These are phyloP conservation scores for Trichoderma atrobrunneum DNA, from an alignment of 2,329 filamentous ascomycete species.

Conservation along the genomic window DNA sequence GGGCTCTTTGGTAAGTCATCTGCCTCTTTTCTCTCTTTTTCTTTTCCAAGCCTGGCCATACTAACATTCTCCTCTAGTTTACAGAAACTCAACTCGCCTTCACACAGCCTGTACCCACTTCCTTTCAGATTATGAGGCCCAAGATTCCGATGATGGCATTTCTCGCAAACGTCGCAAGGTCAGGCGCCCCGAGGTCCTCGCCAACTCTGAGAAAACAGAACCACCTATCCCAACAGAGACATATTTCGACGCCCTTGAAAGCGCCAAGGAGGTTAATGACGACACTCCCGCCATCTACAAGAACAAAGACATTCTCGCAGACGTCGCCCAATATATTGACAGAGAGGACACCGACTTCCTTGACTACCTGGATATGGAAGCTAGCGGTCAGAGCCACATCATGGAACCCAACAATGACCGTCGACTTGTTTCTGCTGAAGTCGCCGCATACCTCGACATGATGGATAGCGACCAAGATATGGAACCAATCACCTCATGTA, in stretches of 20 bases:
- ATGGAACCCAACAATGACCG: too few species aligned
- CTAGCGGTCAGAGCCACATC: neutral
- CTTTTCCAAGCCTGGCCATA: neutral
- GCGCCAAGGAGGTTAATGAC: neutral
- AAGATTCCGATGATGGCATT: slow-evolving; percentile 8
- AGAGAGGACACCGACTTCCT: neutral
- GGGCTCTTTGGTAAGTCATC: slow-evolving; percentile 22
- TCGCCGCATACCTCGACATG: too few species aligned
- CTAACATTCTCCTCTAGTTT: slow-evolving; percentile 21
- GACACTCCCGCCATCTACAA: neutral
- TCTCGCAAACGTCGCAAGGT: slow-evolving; percentile 31
- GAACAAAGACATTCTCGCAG: too few species aligned
- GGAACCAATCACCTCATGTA: too few species aligned
- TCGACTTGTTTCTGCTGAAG: too few species aligned
- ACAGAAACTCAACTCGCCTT: slow-evolving; percentile 20
- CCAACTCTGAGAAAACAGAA: neutral
- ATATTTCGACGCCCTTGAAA: neutral
- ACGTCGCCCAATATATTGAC: too few species aligned
- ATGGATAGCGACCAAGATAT: too few species aligned
- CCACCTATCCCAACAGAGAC: neutral
- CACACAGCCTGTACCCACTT: slow-evolving; percentile 20
- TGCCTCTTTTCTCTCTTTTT: neutral
- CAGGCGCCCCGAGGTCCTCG: neutral
- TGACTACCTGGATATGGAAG: neutral
- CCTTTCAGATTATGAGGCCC: neutral